phyloP scores from a whole-genome alignment of 129 eudicot species.

The Glebionis coronaria region DNA sequence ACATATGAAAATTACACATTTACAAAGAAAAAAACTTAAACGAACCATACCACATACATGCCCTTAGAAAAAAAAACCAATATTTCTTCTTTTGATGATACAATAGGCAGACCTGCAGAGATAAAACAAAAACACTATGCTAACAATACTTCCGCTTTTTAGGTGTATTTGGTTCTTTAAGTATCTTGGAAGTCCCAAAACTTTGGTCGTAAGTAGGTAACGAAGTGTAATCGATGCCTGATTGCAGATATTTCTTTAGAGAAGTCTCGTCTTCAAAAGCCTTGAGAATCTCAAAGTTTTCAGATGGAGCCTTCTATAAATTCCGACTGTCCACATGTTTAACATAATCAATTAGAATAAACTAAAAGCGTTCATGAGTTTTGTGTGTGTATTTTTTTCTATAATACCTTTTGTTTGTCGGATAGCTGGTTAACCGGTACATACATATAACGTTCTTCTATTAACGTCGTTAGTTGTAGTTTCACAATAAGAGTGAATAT shows the following conservation, averaged over 20 bases:
- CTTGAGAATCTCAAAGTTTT: constrained; percentile 35
- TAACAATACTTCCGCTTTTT: constrained; percentile 32
- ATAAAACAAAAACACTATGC: neutral
- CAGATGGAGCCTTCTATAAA: constrained; percentile 42
- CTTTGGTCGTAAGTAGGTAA: constrained; percentile 15
- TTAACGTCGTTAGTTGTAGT: constrained; percentile 43
- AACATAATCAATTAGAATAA: constrained; percentile 3
- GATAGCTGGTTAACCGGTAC: constrained; percentile 43
- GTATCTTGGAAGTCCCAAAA: neutral
- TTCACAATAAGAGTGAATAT: constrained; percentile 29
- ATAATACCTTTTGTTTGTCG: constrained; percentile 45
- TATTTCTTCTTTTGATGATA: constrained; percentile 1
- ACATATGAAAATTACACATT: constrained; percentile 7
- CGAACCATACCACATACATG: constrained; percentile 11
- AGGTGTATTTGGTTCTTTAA: constrained; percentile 11
- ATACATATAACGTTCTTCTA: constrained; percentile 29
- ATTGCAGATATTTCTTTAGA: constrained; percentile 24
- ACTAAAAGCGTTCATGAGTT: neutral
- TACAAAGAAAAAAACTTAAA: constrained; percentile 9
- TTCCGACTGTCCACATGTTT: constrained; percentile 40
- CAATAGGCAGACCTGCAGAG: constrained; percentile 6
- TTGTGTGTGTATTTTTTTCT: neutral
- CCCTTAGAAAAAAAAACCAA: neutral
- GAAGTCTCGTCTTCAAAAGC: constrained; percentile 38
- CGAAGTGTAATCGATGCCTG: neutral